Evolutionary conservation across 169 alveolate genomes (phyloP).

Genomic region (Plasmodium vivax): DNA sequence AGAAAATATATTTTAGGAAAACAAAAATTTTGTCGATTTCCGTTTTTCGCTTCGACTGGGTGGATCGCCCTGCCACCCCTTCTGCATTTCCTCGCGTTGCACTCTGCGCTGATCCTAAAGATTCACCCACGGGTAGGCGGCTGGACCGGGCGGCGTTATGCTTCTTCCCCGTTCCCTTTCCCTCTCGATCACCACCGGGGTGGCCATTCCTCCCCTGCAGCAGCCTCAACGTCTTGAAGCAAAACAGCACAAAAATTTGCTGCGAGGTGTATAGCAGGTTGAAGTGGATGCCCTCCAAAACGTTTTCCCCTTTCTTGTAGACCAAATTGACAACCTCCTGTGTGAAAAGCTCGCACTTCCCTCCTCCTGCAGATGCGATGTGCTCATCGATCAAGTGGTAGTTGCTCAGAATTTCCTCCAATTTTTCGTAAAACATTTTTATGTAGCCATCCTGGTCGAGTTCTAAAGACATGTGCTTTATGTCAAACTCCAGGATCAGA

Average conservation of each 20-base stretch:
- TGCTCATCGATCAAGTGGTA: constrained; percentile 43
- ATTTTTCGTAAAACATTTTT: constrained; percentile 24
- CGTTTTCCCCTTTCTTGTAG: constrained; percentile 2
- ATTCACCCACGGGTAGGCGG: background rate
- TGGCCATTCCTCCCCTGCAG: background rate
- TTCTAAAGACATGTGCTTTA: constrained; percentile 26
- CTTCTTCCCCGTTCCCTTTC: background rate
- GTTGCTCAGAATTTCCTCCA: background rate
- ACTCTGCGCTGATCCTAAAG: background rate
- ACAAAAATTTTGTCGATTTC: constrained; percentile 27
- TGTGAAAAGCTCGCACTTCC: constrained; percentile 11
- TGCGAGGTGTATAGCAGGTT: constrained; percentile 36
- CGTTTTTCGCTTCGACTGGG: constrained; percentile 1
- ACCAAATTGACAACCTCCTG: constrained; percentile 24
- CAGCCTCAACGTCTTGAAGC: constrained; percentile 19
- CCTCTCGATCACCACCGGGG: background rate
- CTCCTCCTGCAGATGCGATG: background rate
- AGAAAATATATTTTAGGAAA: constrained; percentile 64
- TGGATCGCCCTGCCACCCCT: background rate
- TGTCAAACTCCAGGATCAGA: constrained; percentile 42
- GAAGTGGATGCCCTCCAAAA: constrained; percentile 18
- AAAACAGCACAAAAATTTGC: constrained; percentile 29
- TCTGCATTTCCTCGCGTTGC: background rate
- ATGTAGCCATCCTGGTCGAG: constrained; percentile 20
- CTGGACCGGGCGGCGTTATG: background rate